phyloP scores from a whole-genome alignment of 257 asterid genomes.

The Lycium ferocissimum region DNA sequence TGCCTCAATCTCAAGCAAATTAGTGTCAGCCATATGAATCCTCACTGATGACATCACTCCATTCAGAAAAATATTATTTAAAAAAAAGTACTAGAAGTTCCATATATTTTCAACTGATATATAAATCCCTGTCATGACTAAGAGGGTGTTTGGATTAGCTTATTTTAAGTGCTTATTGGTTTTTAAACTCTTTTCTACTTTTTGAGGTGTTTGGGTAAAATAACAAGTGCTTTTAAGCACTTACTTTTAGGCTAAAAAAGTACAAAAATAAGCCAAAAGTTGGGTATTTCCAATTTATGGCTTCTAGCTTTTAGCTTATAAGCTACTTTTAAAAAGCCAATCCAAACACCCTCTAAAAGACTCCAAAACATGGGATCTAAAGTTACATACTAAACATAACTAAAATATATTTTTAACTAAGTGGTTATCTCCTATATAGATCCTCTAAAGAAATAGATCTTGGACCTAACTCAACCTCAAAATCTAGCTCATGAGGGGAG shows the following conservation, averaged over 20 bases:
- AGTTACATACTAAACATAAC: neutral
- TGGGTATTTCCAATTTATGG: too few relatives aligned
- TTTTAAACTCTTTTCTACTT: too few relatives aligned
- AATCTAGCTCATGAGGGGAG: too few relatives aligned
- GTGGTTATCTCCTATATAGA: neutral
- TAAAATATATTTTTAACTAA: neutral
- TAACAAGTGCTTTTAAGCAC: too few relatives aligned
- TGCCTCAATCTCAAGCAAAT: neutral
- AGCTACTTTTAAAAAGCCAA: too few relatives aligned
- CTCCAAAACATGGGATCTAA: neutral
- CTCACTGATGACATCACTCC: neutral
- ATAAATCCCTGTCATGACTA: neutral
- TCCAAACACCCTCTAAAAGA: neutral
- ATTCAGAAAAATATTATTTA: neutral
- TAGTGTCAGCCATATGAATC: neutral
- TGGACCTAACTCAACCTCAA: too few relatives aligned
- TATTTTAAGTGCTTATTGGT: too few relatives aligned
- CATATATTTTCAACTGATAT: neutral
- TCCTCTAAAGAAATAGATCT: neutral
- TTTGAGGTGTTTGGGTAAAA: too few relatives aligned
- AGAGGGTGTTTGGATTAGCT: too few relatives aligned
- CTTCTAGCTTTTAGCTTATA: too few relatives aligned
- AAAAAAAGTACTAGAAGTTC: neutral
- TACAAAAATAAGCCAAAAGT: too few relatives aligned
- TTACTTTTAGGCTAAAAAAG: too few relatives aligned